Percentiles rank a stretch among this genome's conserved stretches.
phyloP scores from a whole-genome alignment of 139 green algal species.

The Dunaliella primolecta region DNA sequence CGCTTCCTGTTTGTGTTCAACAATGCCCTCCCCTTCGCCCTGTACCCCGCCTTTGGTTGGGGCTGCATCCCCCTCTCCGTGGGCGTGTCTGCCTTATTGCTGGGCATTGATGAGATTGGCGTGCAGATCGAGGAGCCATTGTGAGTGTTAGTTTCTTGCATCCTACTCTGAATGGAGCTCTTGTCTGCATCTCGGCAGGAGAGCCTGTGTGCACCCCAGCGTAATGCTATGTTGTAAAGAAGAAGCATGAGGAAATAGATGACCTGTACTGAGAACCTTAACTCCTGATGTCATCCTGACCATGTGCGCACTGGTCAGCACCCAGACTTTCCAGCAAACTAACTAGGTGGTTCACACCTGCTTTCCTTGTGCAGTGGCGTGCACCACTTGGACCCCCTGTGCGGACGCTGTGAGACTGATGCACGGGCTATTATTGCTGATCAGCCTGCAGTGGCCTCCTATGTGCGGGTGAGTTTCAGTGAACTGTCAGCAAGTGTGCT shows the following conservation, averaged over 20 bases:
- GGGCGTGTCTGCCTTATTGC: slow-evolving; percentile 65
- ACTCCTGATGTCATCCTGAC: too few relatives aligned
- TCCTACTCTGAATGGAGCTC: too few relatives aligned
- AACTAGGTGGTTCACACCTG: too few relatives aligned
- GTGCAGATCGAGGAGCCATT: slow-evolving; percentile 41
- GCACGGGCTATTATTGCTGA: background rate
- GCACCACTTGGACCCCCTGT: slow-evolving; percentile 16
- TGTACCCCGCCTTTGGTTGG: slow-evolving; percentile 60
- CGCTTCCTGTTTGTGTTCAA: slow-evolving; percentile 75
- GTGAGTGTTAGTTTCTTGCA: background rate
- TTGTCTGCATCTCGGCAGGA: too few relatives aligned
- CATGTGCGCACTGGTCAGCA: too few relatives aligned
- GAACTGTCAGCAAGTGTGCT: too few relatives aligned
- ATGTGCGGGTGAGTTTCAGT: background rate
- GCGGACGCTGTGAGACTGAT: background rate
- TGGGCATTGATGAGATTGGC: slow-evolving; percentile 85
- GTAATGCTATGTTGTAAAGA: too few relatives aligned
- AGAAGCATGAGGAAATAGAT: too few relatives aligned
- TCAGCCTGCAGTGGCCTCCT: background rate
- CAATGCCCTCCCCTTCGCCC: slow-evolving; percentile 61
- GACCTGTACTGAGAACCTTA: too few relatives aligned
- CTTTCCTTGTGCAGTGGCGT: background rate
- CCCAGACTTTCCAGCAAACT: too few relatives aligned
- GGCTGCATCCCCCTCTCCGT: slow-evolving; percentile 36
- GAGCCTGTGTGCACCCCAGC: too few relatives aligned